Base-by-base conservation (phyloP, 257 asterid genomes). In the Pogostemon cablin region DNA sequence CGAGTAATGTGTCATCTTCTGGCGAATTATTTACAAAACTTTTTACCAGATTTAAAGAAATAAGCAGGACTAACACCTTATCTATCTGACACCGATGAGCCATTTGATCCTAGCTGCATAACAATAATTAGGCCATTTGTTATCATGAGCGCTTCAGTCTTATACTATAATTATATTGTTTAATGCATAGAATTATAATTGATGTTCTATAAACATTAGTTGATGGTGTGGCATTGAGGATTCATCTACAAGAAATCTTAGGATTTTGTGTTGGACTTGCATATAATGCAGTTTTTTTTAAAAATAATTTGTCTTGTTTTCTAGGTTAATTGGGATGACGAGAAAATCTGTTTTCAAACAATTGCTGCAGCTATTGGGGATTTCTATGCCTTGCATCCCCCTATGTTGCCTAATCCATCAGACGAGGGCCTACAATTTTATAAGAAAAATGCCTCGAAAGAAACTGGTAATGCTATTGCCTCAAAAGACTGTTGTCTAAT, bases 281-380 rank as follows among this genome's bases (percentile, higher is more conserved):
- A 43, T 39, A 3, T 41, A 49, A 37, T 50, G 59, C 71, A 55
- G 37, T 54, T 55, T 75, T 56, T 65, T 72, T 15, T 15, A 0
- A 0, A 15, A 62, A 66, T 66, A 6, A 62, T 63, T 70, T 71
- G 49, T 58, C 53, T 72, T 62, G 35, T 56, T 64, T 66, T 77
- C 79, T 79, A 93, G 98, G 96, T 93, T 76, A 72, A 91, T 58
- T 93, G 99, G 99, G 91, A 89, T 62, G 87, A 87, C 15, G 99
- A 93, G 88, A 88, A 80, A 81, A 43, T 67, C 38, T 93, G 99
- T 81, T 91, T 93, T 75, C 95, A 89, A 80, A 84, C 96, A 50
- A 83, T 93, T 73, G 97, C 99, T 78, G 99, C 96, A 81, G 91
- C 96, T 68, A 86, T 93, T 68, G 99, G 93, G 60, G 86, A 81